Evolutionary conservation across 331 rosid genomes (phyloP).

Genomic region (Cydonia oblonga): DNA sequence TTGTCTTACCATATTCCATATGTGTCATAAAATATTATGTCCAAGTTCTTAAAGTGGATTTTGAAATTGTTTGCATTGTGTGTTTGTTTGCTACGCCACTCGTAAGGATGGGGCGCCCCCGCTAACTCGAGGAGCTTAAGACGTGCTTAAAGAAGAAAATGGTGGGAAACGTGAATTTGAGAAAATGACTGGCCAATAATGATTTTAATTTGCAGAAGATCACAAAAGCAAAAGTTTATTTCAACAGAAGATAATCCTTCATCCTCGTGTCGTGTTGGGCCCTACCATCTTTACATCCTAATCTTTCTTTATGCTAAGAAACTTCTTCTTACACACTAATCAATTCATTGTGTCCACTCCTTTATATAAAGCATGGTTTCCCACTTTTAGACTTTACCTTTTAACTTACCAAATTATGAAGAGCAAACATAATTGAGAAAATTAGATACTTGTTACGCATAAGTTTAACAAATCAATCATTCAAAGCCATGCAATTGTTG

Average conservation of each 20-base stretch:
- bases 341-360: constrained; percentile 21
- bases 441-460: not conserved
- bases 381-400: constrained; percentile 8
- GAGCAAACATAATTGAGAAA: not conserved
- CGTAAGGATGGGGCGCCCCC: no score
- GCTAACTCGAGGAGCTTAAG: no score
- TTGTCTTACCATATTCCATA: not conserved
- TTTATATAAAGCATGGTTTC: constrained; percentile 20
- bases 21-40: not conserved
- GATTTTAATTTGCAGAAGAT: constrained; percentile 18
- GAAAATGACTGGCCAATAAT: constrained; percentile 13
- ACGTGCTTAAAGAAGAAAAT: no score
- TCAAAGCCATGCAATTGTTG: not conserved
- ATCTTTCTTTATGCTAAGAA: constrained; percentile 7
- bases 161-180: not conserved
- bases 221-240: constrained; percentile 20
- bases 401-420: not conserved
- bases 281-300: constrained; percentile 30
- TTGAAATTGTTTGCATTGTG: no score
- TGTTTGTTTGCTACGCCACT: no score
- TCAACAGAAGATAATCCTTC: constrained; percentile 7
- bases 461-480: not conserved
- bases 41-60: not conserved
- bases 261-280: not conserved
- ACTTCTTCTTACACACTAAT: constrained; percentile 23